phyloP scores from a whole-genome alignment of 352 stramenopile genomes.

The Phytophthora multivora region DNA sequence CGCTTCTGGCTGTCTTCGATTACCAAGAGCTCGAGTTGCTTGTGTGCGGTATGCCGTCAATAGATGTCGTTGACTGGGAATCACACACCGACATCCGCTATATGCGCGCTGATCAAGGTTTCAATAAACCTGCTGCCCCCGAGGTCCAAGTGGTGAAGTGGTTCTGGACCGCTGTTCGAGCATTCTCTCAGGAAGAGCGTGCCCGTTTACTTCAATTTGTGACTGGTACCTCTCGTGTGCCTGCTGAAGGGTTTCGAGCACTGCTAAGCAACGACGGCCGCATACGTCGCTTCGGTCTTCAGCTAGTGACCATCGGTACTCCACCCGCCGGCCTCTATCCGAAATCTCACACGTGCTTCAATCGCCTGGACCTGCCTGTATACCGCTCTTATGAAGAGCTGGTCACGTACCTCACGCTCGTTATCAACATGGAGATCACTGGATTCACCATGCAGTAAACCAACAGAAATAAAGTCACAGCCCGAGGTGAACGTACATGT shows the following conservation, averaged over 20 bases:
- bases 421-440: constrained; percentile 98
- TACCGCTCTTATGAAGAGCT: constrained; percentile 83
- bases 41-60: constrained; percentile 89
- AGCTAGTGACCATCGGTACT: constrained; percentile 88
- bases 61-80: constrained; percentile 92
- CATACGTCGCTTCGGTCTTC: constrained; percentile 96
- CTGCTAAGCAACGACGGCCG: constrained; percentile 79
- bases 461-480: constrained; percentile 12
- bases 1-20: constrained; percentile 90
- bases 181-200: constrained; percentile 86
- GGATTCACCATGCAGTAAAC: constrained; percentile 96
- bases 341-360: constrained; percentile 90
- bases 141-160: constrained; percentile 83
- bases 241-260: constrained; percentile 95
- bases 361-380: constrained; percentile 84
- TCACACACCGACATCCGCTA: constrained; percentile 85
- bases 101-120: constrained; percentile 64
- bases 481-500: constrained; percentile 32
- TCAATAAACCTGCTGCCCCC: constrained; percentile 35
- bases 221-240: constrained; percentile 89
- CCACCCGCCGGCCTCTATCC: constrained; percentile 77
- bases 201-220: constrained; percentile 91
- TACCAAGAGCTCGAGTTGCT: constrained; percentile 97
- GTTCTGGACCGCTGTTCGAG: constrained; percentile 89
- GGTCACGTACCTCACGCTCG: constrained; percentile 95